Conservation (phyloP, 768 basidiomycete genomes). For the Tulasnella sp. region DNA sequence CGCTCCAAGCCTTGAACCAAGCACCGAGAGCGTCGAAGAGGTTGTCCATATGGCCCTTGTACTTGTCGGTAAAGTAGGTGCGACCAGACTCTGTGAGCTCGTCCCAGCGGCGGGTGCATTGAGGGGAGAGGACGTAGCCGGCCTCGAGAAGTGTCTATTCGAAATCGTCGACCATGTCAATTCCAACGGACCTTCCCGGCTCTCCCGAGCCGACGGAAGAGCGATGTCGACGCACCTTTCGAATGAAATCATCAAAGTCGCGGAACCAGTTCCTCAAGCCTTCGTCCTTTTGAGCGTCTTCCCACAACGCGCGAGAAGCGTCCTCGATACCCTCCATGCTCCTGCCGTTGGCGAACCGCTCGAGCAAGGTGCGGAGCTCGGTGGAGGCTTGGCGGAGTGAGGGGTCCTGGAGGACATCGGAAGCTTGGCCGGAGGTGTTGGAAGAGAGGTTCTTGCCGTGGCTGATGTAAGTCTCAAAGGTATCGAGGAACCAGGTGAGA, state of each 20-base stretch:
- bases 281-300: constrained; percentile 69
- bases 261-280: constrained; percentile 72
- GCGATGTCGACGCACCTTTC: constrained; percentile 56
- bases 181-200: no score
- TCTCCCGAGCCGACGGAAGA: no score
- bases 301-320: constrained; percentile 64
- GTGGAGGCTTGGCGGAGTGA: constrained; percentile 52
- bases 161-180: no score
- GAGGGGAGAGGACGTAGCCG: constrained; percentile 80
- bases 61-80: constrained; percentile 70
- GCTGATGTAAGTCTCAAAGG: constrained; percentile 57
- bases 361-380: constrained; percentile 76
- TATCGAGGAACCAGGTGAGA: constrained; percentile 65
- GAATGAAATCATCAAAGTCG: constrained; percentile 56
- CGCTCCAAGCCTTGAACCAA: constrained; percentile 83
- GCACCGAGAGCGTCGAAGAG: constrained; percentile 62
- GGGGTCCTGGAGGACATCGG: constrained; percentile 46
- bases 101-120: constrained; percentile 60
- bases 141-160: constrained; percentile 67
- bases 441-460: constrained; percentile 46
- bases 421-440: constrained; percentile 36
- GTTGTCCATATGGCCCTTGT: constrained; percentile 73
- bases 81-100: constrained; percentile 67
- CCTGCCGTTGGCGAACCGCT: constrained; percentile 79
- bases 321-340: constrained; percentile 66